Evolutionary conservation across 768 basidiomycete species (phyloP), one percentile per base, ranked within the genome.

Genomic region (Tricholoma saponaceum): DNA sequence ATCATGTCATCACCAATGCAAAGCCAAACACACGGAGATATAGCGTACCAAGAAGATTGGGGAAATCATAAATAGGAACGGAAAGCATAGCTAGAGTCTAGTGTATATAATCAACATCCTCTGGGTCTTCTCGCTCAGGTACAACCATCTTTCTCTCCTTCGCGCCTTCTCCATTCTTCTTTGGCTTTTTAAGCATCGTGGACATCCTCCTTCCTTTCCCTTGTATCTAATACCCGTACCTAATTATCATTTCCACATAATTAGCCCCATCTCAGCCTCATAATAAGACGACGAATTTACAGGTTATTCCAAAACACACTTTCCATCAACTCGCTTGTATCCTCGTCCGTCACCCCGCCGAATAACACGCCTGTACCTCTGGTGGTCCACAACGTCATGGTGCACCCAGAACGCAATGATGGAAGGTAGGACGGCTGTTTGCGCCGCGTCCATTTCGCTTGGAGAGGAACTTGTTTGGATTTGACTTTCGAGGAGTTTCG

Each of bases 221-320:
- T 0, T 73, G 68, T 2, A 88, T 75, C 62, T 89, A 88, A 68
- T 95, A 95, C 0, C 85, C 91, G 67, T 86, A 90, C 60, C 91
- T 93, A 58, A 0, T 54, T 30, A 22, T 3, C 37, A 52, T 23
- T 49, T n/a, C 47, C 25, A 18, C 7, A 2, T 56, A n/a, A 51
- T 18, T 33, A 41, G 49, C 5, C 5, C 50, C 46, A 39, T 0
- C 18, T 18, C 30, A 32, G 13, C 10, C 28, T 28, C 16, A 14
- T 8, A 35, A 37, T 30, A 18, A 54, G 5, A 20, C 46, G 52
- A 52, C 41, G 2, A 20, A 69, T 83, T 60, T 59, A 92, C 90
- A 95, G 60, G 64, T 95, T 93, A 59, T 94, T 92, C 78, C 89
- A 90, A 68, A 96, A 96, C 1, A 86, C 78, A 59, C 89, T 92